phyloP scores from a whole-genome alignment of 2,329 filamentous ascomycete species.

The Penicillium brasilianum region DNA sequence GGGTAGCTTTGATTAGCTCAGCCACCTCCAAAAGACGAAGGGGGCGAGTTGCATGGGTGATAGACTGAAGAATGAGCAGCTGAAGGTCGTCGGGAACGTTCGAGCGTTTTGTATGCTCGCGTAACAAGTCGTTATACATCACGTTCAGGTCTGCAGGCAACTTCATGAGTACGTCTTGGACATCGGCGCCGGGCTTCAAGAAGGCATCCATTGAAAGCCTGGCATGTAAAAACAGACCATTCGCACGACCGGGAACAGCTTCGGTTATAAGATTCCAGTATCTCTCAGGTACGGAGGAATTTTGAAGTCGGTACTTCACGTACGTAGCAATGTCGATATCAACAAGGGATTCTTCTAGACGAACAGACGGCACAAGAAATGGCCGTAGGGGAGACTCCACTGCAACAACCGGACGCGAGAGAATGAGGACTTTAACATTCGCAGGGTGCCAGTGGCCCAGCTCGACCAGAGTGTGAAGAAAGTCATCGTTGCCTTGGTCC shows the following conservation, averaged over 20 bases:
- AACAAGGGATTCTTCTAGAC: neutral
- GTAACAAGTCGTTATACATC: conserved; percentile 49
- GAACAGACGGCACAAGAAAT: conserved; percentile 20
- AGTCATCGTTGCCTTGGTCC: conserved; percentile 37
- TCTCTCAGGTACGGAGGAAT: conserved; percentile 12
- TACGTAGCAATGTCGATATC: conserved; percentile 21
- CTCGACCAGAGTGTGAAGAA: conserved; percentile 41
- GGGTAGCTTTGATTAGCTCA: conserved; percentile 20
- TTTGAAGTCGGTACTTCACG: conserved; percentile 19
- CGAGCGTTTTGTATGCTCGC: conserved; percentile 44
- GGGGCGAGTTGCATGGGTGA: conserved; percentile 51
- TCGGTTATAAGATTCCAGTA: conserved; percentile 18
- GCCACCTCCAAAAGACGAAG: conserved; percentile 53
- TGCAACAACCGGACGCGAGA: conserved; percentile 20
- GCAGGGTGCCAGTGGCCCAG: conserved; percentile 42
- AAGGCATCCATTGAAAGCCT: conserved; percentile 26
- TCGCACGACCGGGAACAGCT: conserved; percentile 24
- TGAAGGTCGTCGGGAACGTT: conserved; percentile 42
- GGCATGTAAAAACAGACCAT: conserved; percentile 29
- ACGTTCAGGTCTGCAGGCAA: conserved; percentile 47
- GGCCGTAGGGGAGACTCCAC: neutral
- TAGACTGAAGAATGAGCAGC: conserved; percentile 47
- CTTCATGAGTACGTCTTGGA: conserved; percentile 22
- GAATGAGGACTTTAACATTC: conserved; percentile 51
- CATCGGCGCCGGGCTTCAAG: conserved; percentile 8